Conservation (phyloP, 441 rosid species). For the Capsella rubella region DNA sequence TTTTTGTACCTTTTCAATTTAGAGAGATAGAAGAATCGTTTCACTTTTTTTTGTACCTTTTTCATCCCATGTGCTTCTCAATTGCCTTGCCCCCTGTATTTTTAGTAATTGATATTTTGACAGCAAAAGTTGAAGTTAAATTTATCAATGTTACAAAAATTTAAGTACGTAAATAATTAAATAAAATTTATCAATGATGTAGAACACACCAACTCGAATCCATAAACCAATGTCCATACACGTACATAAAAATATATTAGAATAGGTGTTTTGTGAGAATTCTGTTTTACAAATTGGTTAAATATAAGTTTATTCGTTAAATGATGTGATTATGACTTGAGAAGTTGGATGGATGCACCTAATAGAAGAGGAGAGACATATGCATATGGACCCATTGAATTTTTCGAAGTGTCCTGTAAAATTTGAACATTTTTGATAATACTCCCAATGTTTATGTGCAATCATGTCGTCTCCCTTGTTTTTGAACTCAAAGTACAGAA, state of each 20-base stretch:
- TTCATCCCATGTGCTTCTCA: no score
- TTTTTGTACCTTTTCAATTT: neutral
- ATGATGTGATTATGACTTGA: neutral
- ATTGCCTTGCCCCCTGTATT: no score
- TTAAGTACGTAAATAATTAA: no score
- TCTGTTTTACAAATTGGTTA: no score
- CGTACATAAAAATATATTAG: no score
- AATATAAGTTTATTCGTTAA: neutral
- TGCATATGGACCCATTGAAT: neutral
- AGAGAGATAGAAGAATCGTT: neutral
- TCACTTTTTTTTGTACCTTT: neutral
- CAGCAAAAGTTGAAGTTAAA: no score
- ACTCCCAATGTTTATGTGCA: neutral
- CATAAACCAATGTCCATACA: no score
- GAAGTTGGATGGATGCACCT: neutral
- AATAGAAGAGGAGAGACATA: neutral
- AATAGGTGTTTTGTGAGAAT: no score
- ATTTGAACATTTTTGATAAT: neutral
- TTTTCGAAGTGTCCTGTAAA: neutral
- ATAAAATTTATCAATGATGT: no score
- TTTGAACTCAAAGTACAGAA: neutral
- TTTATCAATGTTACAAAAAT: no score
- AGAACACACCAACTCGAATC: no score
- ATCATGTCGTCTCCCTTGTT: neutral
- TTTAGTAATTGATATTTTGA: no score